Conservation (phyloP, 1,284 basidiomycete genomes). For the Cystobasidium slooffiae region DNA sequence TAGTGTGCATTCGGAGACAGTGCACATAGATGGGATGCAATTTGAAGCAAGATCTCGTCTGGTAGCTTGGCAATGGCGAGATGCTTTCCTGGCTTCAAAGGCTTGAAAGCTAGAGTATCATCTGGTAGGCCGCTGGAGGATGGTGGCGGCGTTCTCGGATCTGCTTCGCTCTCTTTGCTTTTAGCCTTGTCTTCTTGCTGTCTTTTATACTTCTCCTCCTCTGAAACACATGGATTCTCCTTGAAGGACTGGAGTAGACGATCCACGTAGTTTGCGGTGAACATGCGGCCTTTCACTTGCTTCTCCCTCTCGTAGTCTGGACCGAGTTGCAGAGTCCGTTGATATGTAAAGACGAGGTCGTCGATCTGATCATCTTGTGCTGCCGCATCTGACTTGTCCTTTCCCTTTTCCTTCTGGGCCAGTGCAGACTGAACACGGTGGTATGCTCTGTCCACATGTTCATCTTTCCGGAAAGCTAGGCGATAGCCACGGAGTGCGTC, state of each 20-base stretch:
- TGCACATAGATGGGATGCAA: conserved; percentile 16
- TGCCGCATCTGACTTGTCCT: neutral
- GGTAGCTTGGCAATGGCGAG: conserved; percentile 31
- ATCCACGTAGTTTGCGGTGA: conserved; percentile 33
- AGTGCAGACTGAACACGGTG: conserved; percentile 41
- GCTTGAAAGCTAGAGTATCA: neutral
- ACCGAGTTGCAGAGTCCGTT: conserved; percentile 50
- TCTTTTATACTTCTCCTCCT: conserved; percentile 7
- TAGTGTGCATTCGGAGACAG: conserved; percentile 32
- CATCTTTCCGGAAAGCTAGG: conserved; percentile 50
- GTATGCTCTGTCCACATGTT: conserved; percentile 50
- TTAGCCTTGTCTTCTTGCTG: neutral
- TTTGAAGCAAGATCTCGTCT: conserved; percentile 43
- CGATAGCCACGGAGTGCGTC: conserved; percentile 50
- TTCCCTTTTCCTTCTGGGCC: conserved; percentile 9
- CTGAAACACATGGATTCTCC: conserved; percentile 46
- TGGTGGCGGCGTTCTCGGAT: neutral
- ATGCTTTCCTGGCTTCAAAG: neutral
- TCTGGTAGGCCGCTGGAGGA: conserved; percentile 1
- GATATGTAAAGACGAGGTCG: conserved; percentile 47
- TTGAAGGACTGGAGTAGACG: conserved; percentile 33
- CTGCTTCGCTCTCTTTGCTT: neutral
- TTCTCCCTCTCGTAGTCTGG: conserved; percentile 49
- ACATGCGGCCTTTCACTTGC: conserved; percentile 43
- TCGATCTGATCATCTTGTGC: conserved; percentile 33